These are phyloP conservation scores for Thuja plicata DNA, from an alignment of 83 land plant genomes.

Conservation along the genomic window DNA sequence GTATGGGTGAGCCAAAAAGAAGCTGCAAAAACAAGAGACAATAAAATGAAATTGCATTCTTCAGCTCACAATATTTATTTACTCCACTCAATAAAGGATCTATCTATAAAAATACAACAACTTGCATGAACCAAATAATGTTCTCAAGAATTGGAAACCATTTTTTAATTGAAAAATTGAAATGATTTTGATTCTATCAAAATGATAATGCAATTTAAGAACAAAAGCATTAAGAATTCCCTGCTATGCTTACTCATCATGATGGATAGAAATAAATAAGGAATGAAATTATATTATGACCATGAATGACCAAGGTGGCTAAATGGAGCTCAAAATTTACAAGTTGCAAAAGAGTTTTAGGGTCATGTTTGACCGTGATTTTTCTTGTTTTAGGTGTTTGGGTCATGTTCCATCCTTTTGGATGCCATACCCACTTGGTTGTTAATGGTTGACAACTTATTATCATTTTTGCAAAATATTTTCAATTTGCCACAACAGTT, in stretches of 20 bases:
- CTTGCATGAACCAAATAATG: background rate
- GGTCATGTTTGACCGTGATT: too few relatives aligned
- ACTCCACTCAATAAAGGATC: background rate
- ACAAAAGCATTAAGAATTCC: background rate
- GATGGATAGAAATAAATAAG: background rate
- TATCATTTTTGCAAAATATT: too few relatives aligned
- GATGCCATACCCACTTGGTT: too few relatives aligned
- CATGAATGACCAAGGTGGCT: background rate
- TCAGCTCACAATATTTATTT: background rate
- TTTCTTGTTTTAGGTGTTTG: too few relatives aligned
- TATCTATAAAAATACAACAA: background rate
- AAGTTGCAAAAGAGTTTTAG: too few relatives aligned
- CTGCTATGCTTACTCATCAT: background rate
- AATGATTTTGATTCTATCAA: background rate
- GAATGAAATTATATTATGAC: background rate
- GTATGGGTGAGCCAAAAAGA: background rate
- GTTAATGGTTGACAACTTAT: too few relatives aligned
- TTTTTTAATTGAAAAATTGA: background rate
- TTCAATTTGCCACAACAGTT: too few relatives aligned
- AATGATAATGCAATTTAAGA: background rate
- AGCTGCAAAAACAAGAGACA: background rate
- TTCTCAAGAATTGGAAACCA: background rate
- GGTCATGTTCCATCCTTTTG: too few relatives aligned
- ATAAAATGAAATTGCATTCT: background rate
- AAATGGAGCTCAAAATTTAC: background rate